Evolutionary conservation across 129 eudicot genomes (phyloP).

Genomic region (Solidago caesia): DNA sequence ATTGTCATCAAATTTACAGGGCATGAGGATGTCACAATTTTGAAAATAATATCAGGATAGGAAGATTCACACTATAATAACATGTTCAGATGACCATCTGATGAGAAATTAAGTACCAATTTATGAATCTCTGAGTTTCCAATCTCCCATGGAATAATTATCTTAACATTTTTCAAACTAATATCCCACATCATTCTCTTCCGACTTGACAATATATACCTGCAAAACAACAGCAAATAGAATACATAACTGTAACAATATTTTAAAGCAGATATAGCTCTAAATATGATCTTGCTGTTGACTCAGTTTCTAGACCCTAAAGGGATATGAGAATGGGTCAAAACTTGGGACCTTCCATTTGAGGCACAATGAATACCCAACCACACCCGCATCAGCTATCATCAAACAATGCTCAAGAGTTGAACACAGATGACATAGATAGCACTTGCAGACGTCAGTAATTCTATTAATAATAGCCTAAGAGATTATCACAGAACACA

Average conservation of each 20-base stretch:
- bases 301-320: slow-evolving; percentile 14
- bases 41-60: slow-evolving; percentile 9
- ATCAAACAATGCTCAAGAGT: slow-evolving; percentile 1
- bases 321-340: background rate
- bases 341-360: slow-evolving; percentile 9
- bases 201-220: slow-evolving; percentile 60
- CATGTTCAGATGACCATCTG: background rate
- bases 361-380: background rate
- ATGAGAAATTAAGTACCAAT: slow-evolving; percentile 45
- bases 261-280: background rate
- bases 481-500: slow-evolving; percentile 33
- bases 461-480: background rate
- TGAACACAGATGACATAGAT: background rate
- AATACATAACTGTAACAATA: slow-evolving; percentile 6
- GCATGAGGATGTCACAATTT: slow-evolving; percentile 3
- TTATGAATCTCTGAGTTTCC: slow-evolving; percentile 40
- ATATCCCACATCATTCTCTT: slow-evolving; percentile 72
- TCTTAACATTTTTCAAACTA: slow-evolving; percentile 40
- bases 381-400: background rate
- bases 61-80: slow-evolving; percentile 11
- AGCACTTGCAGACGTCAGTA: background rate
- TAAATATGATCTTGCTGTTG: background rate
- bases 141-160: slow-evolving; percentile 57
- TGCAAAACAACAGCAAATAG: slow-evolving; percentile 36
- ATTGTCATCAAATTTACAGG: slow-evolving; percentile 8